Evolutionary conservation across 371 early-diverging fungal genomes (phyloP), one percentile per base, ranked within the genome.

Genomic region (Mortierella sp.): DNA sequence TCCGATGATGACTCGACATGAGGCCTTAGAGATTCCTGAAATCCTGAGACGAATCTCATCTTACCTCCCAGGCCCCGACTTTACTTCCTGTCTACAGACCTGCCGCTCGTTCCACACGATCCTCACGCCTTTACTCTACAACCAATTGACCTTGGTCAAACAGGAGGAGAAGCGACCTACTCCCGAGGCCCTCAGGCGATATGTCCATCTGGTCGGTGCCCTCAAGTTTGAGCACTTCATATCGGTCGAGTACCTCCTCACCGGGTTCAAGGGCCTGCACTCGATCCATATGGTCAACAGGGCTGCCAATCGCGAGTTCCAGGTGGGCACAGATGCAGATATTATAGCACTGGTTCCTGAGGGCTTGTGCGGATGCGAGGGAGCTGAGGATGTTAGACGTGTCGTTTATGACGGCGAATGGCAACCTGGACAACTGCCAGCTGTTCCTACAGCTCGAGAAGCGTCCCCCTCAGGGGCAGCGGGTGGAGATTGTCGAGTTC

Each of bases 331-430:
- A 2, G 67, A 40, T 40, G 34, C 21, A 3, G 67, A 67, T 37
- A 19, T 67, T 9, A 67, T 67, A 67, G 67, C 40, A 67, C 40
- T 67, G 67, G 67, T 67, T 67, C 67, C 43, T 67, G 67, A 67
- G 67, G 67, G n/a, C 67, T 4, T 67, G 67, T 24, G 67, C 67
- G 43, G 67, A 67, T 9, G 67, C 67, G 0, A 19, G 11, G 43
- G 67, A 67, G 67, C 40, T 67, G 40, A 37, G 43, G 11, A 37
- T 40, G 40, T 24, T 40, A 40, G 24, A 8, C 3, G 43, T 67
- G 24, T 19, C 67, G 9, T 67, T 67, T 14, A 67, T 67, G 67
- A 19, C 10, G 8, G 34, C 67, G 3, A 37, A 24, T 21, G 67
- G 67, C 67, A 37, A 40, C 3, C 43, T 37, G 21, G 67, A 67